Evolutionary conservation across 1,284 basidiomycete species (phyloP).

Genomic region (Lignosus rhinocerotis): DNA sequence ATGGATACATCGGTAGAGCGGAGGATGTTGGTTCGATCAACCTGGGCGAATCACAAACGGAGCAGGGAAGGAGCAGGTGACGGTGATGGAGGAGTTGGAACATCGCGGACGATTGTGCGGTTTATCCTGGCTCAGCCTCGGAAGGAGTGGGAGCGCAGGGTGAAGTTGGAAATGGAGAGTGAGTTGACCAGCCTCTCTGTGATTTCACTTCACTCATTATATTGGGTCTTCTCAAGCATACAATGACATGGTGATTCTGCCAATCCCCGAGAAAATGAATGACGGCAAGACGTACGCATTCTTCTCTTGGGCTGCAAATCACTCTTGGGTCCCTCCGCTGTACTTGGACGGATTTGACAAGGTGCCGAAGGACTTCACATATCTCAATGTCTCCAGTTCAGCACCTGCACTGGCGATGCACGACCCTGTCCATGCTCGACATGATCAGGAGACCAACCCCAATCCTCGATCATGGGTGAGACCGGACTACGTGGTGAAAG

Average conservation of each 20-base stretch:
- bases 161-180: conserved; percentile 93
- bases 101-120: conserved; percentile 85
- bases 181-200: conserved; percentile 34
- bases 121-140: conserved; percentile 91
- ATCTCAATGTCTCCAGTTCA: conserved; percentile 54
- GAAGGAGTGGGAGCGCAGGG: conserved; percentile 75
- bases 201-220: neutral
- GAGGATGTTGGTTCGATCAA: conserved; percentile 86
- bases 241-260: conserved; percentile 87
- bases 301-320: conserved; percentile 87
- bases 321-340: conserved; percentile 88
- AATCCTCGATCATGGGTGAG: conserved; percentile 63
- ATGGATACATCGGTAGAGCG: conserved; percentile 86
- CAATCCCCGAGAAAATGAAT: conserved; percentile 91
- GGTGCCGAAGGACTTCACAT: conserved; percentile 51
- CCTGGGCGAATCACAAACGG: conserved; percentile 83
- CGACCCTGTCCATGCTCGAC: conserved; percentile 59
- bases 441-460: conserved; percentile 44
- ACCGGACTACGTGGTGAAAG: conserved; percentile 90
- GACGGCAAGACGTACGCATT: conserved; percentile 83
- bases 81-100: conserved; percentile 73
- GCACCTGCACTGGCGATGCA: conserved; percentile 64
- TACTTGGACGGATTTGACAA: conserved; percentile 41
- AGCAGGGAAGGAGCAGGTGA: conserved; percentile 72
- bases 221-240: conserved; percentile 46